Evolutionary conservation across 2,329 filamentous ascomycete genomes (phyloP), one percentile per base, ranked within the genome.

Genomic region (Zymoseptoria brevis): DNA sequence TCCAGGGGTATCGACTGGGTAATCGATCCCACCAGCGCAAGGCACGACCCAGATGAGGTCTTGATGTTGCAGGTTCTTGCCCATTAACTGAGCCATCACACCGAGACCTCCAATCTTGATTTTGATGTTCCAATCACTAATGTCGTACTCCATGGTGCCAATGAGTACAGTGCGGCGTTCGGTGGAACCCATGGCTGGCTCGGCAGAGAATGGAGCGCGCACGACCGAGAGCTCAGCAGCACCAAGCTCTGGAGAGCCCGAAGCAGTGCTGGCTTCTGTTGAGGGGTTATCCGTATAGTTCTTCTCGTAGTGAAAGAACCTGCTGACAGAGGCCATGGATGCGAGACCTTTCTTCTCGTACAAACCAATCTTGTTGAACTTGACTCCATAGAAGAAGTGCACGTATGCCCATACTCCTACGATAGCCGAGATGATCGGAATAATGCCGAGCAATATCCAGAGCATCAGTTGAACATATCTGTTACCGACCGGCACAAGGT

Each of bases 131-230:
- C 85, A 87, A 68, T 88, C 85, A 57, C 85, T 83, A 61, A 88
- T 87, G 62, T 87, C 84, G 72, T 88, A 88, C 71, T 88, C 85
- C 83, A 88, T 87, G 6, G 85, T 87, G 11, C 84, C 85, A 56
- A 88, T 86, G 21, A 88, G 77, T 1, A 87, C 81, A 30, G 80
- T 86, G n/a, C 82, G 75, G 24, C 71, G 65, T 57, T 70, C 69
- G 21, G 57, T 53, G 8, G 66, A 62, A 11, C 69, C 54, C n/a
- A 63, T 57, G 21, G 68, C 66, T 22, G 66, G 67, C 19, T 65
- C 65, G n/a, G 61, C 63, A 50, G 58, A 55, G 19, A 64, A 62
- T 24, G 65, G 62, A 29, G 64, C 60, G 49, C 62, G 64, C 29
- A 67, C 61, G 52, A 71, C 60, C 16, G 66, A 65, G 11, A 53